Conservation (phyloP, 495 filamentous ascomycete species). For the Xylaria curta region DNA sequence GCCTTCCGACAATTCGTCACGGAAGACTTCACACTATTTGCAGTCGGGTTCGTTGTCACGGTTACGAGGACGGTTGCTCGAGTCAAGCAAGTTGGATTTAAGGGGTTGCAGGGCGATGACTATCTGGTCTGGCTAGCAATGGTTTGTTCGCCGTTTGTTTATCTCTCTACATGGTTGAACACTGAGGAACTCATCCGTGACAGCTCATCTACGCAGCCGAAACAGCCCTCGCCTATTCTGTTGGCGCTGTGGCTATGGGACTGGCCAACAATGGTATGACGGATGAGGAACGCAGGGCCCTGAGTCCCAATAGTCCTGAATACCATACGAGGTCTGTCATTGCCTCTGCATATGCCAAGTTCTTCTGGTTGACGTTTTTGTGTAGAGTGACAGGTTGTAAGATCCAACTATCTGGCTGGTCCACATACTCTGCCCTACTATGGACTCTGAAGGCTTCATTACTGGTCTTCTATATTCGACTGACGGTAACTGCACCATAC, state of each 20-base stretch:
- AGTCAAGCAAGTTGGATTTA: slow-evolving; percentile 44
- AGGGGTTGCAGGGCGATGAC: slow-evolving; percentile 45
- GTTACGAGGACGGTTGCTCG: slow-evolving; percentile 46
- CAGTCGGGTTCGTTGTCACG: slow-evolving; percentile 45
- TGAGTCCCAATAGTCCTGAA: slow-evolving; percentile 56
- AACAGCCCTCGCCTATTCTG: slow-evolving; percentile 45
- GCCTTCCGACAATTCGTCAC: slow-evolving; percentile 46
- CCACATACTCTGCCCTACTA: slow-evolving; percentile 59
- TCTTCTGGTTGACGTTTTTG: neutral
- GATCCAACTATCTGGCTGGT: slow-evolving; percentile 64
- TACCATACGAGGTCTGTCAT: slow-evolving; percentile 44
- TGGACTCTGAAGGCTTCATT: slow-evolving; percentile 63
- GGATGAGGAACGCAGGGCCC: slow-evolving; percentile 51
- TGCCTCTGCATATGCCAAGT: no score
- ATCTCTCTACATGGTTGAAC: neutral
- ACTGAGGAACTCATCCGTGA: neutral
- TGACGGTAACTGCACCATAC: slow-evolving; percentile 53
- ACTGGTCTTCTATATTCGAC: slow-evolving; percentile 62
- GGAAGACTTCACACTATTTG: slow-evolving; percentile 55
- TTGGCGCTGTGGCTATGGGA: slow-evolving; percentile 55
- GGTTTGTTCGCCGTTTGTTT: slow-evolving; percentile 41
- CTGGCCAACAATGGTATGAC: slow-evolving; percentile 70
- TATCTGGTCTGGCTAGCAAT: slow-evolving; percentile 49
- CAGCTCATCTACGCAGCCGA: slow-evolving; percentile 48
- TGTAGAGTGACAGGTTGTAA: slow-evolving; percentile 62